Conservation (phyloP, 345 rosid genomes). For the Microcos paniculata region DNA sequence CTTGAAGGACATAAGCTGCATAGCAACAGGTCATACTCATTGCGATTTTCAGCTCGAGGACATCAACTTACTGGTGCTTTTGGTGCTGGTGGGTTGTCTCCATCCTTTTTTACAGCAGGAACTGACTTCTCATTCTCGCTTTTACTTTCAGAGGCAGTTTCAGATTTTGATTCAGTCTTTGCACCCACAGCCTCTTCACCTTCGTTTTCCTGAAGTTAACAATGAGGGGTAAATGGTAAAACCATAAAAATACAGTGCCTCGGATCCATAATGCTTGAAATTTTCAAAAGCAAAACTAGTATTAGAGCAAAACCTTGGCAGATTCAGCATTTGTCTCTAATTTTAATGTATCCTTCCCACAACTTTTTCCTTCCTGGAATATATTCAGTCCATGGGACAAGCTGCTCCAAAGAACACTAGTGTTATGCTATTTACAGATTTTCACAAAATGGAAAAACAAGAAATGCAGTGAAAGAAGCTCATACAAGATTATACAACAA, state of each 20-base stretch:
- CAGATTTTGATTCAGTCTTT: conserved; percentile 62
- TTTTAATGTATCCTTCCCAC: conserved; percentile 63
- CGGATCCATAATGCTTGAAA: not conserved
- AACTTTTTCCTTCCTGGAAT: conserved; percentile 79
- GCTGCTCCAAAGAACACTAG: conserved; percentile 45
- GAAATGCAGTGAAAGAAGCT: not conserved
- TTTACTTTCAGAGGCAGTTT: conserved; percentile 52
- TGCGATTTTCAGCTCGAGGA: conserved; percentile 8
- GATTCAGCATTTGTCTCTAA: conserved; percentile 74
- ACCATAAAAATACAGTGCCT: not conserved
- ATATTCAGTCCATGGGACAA: conserved; percentile 90
- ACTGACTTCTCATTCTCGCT: conserved; percentile 60
- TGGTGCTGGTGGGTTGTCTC: conserved; percentile 52
- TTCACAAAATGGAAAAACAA: not conserved
- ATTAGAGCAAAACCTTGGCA: conserved; percentile 51
- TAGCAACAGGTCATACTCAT: conserved; percentile 1
- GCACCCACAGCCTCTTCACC: conserved; percentile 48
- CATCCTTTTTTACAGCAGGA: conserved; percentile 67
- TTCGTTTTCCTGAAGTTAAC: conserved; percentile 34
- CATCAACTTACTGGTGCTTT: conserved; percentile 58
- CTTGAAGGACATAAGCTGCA: not conserved
- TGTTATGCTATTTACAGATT: not conserved
- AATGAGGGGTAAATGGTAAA: not conserved
- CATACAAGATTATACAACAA: not conserved
- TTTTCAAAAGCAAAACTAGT: conserved; percentile 13